phyloP scores from a whole-genome alignment of 306 rosid species.

The Coriaria nepalensis region DNA sequence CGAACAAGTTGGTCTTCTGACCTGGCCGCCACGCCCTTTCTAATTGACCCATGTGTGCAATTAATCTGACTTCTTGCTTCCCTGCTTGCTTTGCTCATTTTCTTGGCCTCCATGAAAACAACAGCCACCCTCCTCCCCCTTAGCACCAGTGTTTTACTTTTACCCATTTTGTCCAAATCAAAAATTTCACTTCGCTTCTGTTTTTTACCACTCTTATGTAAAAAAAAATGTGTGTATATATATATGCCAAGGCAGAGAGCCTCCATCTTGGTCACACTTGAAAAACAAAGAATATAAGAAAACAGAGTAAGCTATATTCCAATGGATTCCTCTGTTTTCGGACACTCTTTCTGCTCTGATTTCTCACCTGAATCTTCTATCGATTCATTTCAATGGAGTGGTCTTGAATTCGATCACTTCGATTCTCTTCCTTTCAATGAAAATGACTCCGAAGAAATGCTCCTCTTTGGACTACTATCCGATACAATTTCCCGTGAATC shows the following conservation, averaged over 20 bases:
- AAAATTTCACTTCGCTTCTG: constrained; percentile 3
- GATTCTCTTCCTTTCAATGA: constrained; percentile 68
- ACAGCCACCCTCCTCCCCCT: no score
- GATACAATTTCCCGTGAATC: constrained; percentile 10
- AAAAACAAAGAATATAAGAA: not conserved
- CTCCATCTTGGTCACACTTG: not conserved
- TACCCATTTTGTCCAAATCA: no score
- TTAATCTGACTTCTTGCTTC: constrained; percentile 2
- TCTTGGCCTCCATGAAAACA: not conserved
- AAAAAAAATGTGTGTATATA: no score
- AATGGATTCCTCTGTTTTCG: constrained; percentile 33
- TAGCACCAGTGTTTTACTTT: no score
- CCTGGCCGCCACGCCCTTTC: constrained; percentile 38
- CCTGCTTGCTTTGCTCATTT: not conserved
- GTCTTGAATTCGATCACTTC: constrained; percentile 7
- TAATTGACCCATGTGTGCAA: constrained; percentile 59
- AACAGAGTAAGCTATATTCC: constrained; percentile 5
- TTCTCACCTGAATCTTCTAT: constrained; percentile 47
- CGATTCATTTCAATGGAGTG: constrained; percentile 32
- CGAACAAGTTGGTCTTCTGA: constrained; percentile 14
- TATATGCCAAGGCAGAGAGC: no score
- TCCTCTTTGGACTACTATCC: constrained; percentile 57
- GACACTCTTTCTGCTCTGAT: constrained; percentile 28
- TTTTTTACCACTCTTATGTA: not conserved
- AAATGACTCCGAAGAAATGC: constrained; percentile 87